Evolutionary conservation across 148 eudicot species (phyloP).

Genomic region (Linanthus parryae): DNA sequence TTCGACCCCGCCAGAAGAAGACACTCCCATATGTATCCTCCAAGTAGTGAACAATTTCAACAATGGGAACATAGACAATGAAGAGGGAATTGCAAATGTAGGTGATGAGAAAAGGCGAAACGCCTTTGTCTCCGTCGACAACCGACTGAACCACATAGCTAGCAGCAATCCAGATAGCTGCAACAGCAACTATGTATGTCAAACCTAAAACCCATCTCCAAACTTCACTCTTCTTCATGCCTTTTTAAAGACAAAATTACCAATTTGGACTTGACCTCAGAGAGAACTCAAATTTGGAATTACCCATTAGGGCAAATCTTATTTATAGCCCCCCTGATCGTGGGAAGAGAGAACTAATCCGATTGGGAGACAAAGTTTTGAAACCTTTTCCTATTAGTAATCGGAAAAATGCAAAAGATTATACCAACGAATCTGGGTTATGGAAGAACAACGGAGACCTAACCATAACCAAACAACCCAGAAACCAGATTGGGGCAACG

Average conservation of each 20-base stretch:
- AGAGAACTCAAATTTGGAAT: too few species aligned
- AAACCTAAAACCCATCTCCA: conserved; percentile 88
- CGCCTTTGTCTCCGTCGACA: conserved; percentile 80
- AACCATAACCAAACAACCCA: too few species aligned
- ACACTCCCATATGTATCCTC: conserved; percentile 56
- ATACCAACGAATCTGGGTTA: too few species aligned
- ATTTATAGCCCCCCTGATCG: too few species aligned
- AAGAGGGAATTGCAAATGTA: conserved; percentile 94
- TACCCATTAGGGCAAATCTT: too few species aligned
- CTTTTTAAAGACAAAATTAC: conserved; percentile 9
- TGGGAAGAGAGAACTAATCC: too few species aligned
- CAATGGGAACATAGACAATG: conserved; percentile 68
- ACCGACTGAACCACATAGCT: conserved; percentile 93
- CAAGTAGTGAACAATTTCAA: conserved; percentile 61
- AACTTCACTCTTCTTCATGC: conserved; percentile 63
- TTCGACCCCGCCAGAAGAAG: conserved; percentile 52
- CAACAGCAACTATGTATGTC: conserved; percentile 70
- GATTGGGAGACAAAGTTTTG: too few species aligned
- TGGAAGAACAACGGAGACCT: too few species aligned
- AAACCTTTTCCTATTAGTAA: too few species aligned
- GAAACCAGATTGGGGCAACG: too few species aligned
- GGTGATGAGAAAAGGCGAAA: conserved; percentile 86
- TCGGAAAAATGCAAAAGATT: too few species aligned
- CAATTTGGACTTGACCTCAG: too few species aligned
- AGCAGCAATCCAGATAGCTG: conserved; percentile 94